Evolutionary conservation across 148 eudicot species (phyloP).

Genomic region (Nepenthes gracilis): DNA sequence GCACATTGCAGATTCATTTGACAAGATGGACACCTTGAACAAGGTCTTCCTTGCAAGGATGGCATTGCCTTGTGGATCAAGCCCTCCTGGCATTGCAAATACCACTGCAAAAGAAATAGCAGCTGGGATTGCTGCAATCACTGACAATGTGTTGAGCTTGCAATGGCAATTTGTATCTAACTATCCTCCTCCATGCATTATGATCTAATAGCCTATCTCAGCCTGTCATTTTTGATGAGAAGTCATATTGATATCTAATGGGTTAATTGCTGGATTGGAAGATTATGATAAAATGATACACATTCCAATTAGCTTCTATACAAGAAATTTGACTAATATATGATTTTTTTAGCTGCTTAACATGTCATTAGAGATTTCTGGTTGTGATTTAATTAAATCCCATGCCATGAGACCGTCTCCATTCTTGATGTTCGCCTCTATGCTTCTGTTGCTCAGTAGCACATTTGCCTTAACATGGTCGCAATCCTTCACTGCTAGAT

Average conservation of each 20-base stretch:
- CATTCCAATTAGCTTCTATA: background rate
- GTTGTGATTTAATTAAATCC: conserved; percentile 25
- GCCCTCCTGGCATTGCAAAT: conserved; percentile 19
- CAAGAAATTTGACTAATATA: background rate
- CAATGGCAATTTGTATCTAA: conserved; percentile 5
- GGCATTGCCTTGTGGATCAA: conserved; percentile 14
- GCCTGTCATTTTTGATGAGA: conserved; percentile 8
- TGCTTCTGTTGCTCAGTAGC: conserved; percentile 16
- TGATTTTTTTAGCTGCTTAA: conserved; percentile 14
- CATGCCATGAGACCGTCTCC: conserved; percentile 25
- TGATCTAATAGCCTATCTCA: conserved; percentile 29
- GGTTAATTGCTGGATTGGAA: background rate
- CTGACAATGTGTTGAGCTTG: conserved; percentile 22
- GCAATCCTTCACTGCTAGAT: conserved; percentile 21
- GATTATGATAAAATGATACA: background rate
- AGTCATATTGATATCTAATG: background rate
- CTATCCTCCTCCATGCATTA: conserved; percentile 18
- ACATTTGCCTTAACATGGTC: conserved; percentile 20
- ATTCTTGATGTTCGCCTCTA: conserved; percentile 12
- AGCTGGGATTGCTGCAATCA: conserved; percentile 27
- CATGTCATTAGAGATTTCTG: conserved; percentile 24
- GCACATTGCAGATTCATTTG: conserved; percentile 32
- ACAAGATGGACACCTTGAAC: conserved; percentile 26
- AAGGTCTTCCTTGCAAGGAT: conserved; percentile 10
- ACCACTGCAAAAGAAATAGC: conserved; percentile 32